Evolutionary conservation across 306 rosid genomes (phyloP).

Genomic region (Cucurbita argyrosperma): DNA sequence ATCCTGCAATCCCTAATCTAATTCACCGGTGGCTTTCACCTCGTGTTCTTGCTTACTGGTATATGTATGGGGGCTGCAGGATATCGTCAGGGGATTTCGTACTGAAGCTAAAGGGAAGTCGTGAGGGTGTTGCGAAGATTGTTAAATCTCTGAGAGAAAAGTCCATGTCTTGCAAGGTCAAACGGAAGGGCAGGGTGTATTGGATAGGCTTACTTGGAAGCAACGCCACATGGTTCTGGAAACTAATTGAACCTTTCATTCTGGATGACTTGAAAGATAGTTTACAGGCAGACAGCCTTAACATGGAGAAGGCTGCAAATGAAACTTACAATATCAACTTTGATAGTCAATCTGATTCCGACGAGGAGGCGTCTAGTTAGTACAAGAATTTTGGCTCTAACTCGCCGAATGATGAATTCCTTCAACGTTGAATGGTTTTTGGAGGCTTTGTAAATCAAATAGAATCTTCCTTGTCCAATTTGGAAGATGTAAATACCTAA

Average conservation of each 20-base stretch:
- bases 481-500: not conserved
- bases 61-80: constrained; percentile 72
- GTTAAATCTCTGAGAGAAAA: constrained; percentile 41
- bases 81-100: constrained; percentile 58
- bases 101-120: constrained; percentile 62
- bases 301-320: constrained; percentile 9
- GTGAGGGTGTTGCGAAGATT: constrained; percentile 60
- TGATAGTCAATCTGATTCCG: constrained; percentile 38
- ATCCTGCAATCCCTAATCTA: constrained; percentile 54
- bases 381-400: not conserved
- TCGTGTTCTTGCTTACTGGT: constrained; percentile 87
- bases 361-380: constrained; percentile 21
- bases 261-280: constrained; percentile 34
- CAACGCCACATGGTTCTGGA: constrained; percentile 64
- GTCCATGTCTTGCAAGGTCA: constrained; percentile 68
- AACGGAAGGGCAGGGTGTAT: constrained; percentile 58
- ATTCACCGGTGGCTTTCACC: constrained; percentile 87
- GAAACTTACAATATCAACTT: constrained; percentile 30
- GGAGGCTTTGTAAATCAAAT: not conserved
- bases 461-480: not conserved
- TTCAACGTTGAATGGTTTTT: not conserved
- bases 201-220: constrained; percentile 82
- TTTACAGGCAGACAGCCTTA: constrained; percentile 20
- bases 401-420: not conserved
- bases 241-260: constrained; percentile 58